Evolutionary conservation across 169 alveolate species (phyloP), one percentile per base, ranked within the genome.

Genomic region (Eimeria necatrix): DNA sequence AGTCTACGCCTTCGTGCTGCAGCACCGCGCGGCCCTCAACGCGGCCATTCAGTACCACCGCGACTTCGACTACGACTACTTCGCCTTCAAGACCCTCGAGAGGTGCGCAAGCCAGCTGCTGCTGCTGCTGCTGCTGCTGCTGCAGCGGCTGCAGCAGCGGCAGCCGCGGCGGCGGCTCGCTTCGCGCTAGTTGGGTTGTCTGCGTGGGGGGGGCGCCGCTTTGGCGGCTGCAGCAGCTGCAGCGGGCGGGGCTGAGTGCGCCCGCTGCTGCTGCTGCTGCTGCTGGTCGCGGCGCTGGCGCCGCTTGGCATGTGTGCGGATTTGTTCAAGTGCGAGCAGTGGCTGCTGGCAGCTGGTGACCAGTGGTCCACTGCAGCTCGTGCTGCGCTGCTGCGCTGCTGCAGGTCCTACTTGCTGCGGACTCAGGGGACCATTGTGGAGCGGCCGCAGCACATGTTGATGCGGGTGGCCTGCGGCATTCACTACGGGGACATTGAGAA

Each of bases 51-150:
- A 98, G 92, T 99, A 98, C 95, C 94, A 97, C 16, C 83, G 99
- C 24, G 99, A 99, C 95, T 99, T 98, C 94, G 98, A 98, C 96
- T 99, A 98, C 95, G 99, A 99, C 95, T 99, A 98, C 96, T 99
- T 99, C 96, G 99, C 99, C 10, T 98, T 99, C 97, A 99, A 99
- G 95, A 99, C 99, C n/a, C 96, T 99, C 87, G 99, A 99, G 96
- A 94, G 97, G 83, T 81, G 24, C 32, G 12, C 18, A 32, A 8
- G 46, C 46, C 70, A 18, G 88, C 52, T 73, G 56, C 22, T 1
- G 64, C 64, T 1, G 64, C 64, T 1, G 64, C 64, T 1, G 64
- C 64, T 1, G 64, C 64, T 1, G 64, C 64, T 56, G 64, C 64
- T 56, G 64, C 64, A 1, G 64, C 24, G 8, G 24, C 24, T 2